These are phyloP conservation scores for Blumeriella jaapii DNA, from an alignment of 2,329 filamentous ascomycete genomes.

Conservation along the genomic window DNA sequence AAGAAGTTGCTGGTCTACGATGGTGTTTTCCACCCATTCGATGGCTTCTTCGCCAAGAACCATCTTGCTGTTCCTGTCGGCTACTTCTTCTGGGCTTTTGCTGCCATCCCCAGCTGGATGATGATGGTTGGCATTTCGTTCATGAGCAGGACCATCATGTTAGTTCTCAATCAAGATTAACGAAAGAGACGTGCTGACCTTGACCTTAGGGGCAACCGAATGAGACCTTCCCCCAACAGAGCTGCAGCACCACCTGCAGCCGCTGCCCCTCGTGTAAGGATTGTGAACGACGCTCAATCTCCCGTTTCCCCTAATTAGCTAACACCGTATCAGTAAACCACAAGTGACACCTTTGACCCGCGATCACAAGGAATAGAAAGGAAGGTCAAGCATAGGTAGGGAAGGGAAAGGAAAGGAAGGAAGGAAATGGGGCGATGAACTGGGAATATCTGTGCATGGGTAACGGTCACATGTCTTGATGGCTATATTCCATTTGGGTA, in stretches of 20 bases:
- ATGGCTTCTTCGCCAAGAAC: conserved; percentile 53
- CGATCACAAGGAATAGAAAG: too few species aligned
- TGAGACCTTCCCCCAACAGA: conserved; percentile 8
- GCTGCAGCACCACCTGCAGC: conserved; percentile 14
- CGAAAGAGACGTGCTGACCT: too few species aligned
- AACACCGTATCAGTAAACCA: background rate
- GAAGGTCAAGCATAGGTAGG: too few species aligned
- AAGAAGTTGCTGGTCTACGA: conserved; percentile 39
- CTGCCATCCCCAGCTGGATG: conserved; percentile 59
- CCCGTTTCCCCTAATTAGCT: conserved; percentile 3
- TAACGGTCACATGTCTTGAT: too few species aligned
- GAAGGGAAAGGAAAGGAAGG: too few species aligned
- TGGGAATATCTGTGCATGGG: too few species aligned
- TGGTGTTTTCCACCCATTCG: conserved; percentile 66
- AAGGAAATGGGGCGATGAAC: too few species aligned
- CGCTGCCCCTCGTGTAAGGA: conserved; percentile 17
- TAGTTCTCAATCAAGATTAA: conserved; percentile 36
- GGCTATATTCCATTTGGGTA: conserved; percentile 24
- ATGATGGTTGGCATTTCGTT: conserved; percentile 70
- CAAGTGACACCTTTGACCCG: too few species aligned
- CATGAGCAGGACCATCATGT: conserved; percentile 66
- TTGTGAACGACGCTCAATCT: conserved; percentile 17
- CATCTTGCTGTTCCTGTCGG: conserved; percentile 52
- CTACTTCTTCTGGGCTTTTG: conserved; percentile 56
- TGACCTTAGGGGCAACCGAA: conserved; percentile 21